Evolutionary conservation across 176 grass and related monocot genomes (phyloP), one percentile per base, ranked within the genome.

Genomic region (Aegilops tauschii): DNA sequence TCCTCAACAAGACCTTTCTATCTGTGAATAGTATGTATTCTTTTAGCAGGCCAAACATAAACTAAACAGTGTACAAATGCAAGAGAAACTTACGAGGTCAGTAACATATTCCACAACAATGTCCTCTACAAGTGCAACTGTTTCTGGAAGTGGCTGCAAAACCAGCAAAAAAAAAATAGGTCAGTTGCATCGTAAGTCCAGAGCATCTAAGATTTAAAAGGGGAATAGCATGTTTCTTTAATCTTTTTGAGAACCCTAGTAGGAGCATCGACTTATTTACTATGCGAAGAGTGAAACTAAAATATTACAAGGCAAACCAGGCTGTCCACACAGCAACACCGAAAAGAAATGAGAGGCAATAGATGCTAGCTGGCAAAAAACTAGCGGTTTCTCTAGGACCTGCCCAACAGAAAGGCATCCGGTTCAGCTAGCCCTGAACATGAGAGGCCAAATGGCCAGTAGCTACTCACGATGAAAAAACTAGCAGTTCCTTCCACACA

Each of bases 121-220:
- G 71, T 98, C 96, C 86, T 99, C 97, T 75, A 99, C 94, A 77
- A 99, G 91, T 13, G 97, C 86, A 81, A 99, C 88, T 5, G 97
- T 94, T 91, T 99, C 96, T 65, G 97, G 97, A 84, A 99, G 90
- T 72, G 97, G 97, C 97, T 99, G 92, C 49, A 87, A 92, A 88
- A 49, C 28, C 7, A 87, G 89, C 8, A 82, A 52, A 80, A 91
- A 7, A 39, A 80, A 79, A n/a, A 31, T 31, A 20, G 73, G 73
- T 36, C 71, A 69, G 23, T 54, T 54, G 45, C 13, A 42, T 70
- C 6, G 31, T 54, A 70, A 82, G 30, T 5, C 30, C 69, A 31
- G n/a, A 62, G 42, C 13, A 73, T 83, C 63, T 58, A 4, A 32
- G 18, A 3, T 59, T 65, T 56, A 30, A 45, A 44, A 73, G 49